Evolutionary conservation across 768 basidiomycete species (phyloP), one percentile per base, ranked within the genome.

Genomic region (Mycena maculata): DNA sequence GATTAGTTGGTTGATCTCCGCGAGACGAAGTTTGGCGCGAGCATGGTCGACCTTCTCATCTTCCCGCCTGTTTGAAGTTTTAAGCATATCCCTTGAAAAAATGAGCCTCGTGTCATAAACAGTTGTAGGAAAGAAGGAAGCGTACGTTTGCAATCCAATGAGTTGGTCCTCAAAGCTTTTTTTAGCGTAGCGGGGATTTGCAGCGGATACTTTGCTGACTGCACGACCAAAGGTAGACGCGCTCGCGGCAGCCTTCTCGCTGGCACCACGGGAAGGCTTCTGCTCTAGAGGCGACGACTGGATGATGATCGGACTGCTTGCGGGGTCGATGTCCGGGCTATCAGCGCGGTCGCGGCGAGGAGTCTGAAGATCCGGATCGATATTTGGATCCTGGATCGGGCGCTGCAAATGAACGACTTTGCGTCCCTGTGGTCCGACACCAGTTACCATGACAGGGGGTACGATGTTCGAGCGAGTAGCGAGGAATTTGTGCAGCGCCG

Each of bases 381-480:
- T 23, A 6, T 16, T 22, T 22, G 39, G 39, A 30, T 58, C 53
- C 2, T 39, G 23, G 22, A 8, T 23, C 10, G 68, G 74, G 9
- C 65, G 61, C 47, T 77, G 77, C 16, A 69, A 55, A 30, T 62
- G 70, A 3, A 71, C 47, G 3, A 71, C 73, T 47, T 69, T 48
- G 2, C 25, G 52, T 6, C 77, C 77, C 41, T 61, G 1, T 6
- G 77, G 77, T 13, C 77, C 74, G 31, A 77, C 52, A 11, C 67
- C 74, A 61, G 78, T 79, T 1, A 73, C 75, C 8, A 78, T 28
- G 22, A 60, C 69, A 68, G 74, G 72, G 7, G 76, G 76, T 0
- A 54, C 72, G 13, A 72, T 69, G 67, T 75, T 79, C 0, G 76
- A 75, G 25, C 73, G 69, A 9, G 68, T 36, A 7, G 55, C 62